Evolutionary conservation across 2,329 filamentous ascomycete genomes (phyloP).

Genomic region (Exophiala alcalophila): DNA sequence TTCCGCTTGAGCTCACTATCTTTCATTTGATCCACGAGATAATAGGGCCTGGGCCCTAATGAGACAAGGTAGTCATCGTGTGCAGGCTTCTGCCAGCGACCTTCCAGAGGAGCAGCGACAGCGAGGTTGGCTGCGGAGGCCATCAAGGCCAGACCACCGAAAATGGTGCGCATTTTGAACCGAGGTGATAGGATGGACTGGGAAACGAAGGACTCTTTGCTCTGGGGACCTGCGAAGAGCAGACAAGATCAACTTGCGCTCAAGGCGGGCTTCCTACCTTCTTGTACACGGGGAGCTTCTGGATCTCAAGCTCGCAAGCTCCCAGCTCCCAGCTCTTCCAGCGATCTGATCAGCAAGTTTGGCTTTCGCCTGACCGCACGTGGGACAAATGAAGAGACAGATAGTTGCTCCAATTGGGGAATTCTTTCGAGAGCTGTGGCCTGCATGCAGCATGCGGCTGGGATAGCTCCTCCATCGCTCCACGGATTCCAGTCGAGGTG

Average conservation of each 20-base stretch:
- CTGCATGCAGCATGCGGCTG: too few relatives aligned
- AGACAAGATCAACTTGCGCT: background rate
- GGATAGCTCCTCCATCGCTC: too few relatives aligned
- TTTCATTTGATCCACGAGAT: conserved; percentile 62
- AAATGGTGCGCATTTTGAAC: conserved; percentile 16
- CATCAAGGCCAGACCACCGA: conserved; percentile 16
- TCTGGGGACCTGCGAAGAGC: conserved; percentile 5
- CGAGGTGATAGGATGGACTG: background rate
- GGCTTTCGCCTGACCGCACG: conserved; percentile 7
- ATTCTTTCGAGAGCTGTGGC: conserved; percentile 2
- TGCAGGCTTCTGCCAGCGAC: conserved; percentile 7
- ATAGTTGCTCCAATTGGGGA: conserved; percentile 2
- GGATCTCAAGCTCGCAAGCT: conserved; percentile 1
- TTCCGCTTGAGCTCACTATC: conserved; percentile 58
- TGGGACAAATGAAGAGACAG: conserved; percentile 13
- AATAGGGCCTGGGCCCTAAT: conserved; percentile 63
- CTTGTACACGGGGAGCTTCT: conserved; percentile 11
- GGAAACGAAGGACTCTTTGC: too few relatives aligned
- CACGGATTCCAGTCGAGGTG: too few relatives aligned
- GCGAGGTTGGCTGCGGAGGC: conserved; percentile 14
- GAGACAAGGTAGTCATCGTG: conserved; percentile 45
- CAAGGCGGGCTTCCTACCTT: background rate
- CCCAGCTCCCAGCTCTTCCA: conserved; percentile 5
- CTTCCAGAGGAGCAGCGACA: conserved; percentile 12
- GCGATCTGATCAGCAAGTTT: background rate